Evolutionary conservation across 2,329 filamentous ascomycete species (phyloP), one percentile per base, ranked within the genome.

Genomic region (Tricladium varicosporioides): DNA sequence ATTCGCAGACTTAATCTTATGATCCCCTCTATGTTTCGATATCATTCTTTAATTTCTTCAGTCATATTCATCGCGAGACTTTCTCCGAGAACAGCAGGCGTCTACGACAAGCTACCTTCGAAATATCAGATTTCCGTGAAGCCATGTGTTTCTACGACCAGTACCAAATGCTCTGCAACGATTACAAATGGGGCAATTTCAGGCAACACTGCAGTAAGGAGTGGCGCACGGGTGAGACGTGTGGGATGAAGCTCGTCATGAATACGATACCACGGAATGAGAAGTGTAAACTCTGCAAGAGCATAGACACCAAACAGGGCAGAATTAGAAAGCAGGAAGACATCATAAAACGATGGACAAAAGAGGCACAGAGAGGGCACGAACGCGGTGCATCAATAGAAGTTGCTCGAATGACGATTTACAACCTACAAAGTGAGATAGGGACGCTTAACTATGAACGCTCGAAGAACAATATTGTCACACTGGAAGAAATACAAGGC

Each of bases 61-160:
- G 22, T 7, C n/a, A n/a, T n/a, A n/a, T n/a, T n/a, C n/a, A n/a
- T n/a, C n/a, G n/a, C n/a, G n/a, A n/a, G n/a, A n/a, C n/a, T n/a
- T n/a, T n/a, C n/a, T n/a, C n/a, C n/a, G n/a, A n/a, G n/a, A n/a
- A n/a, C n/a, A n/a, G n/a, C n/a, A n/a, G 7, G 22, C 22, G 7
- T 27, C 22, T 27, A 27, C 7, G 69, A 66, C 76, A 80, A 3
- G 22, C 22, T 7, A 27, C 7, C 7, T 27, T 27, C 22, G 22
- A 27, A 27, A n/a, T n/a, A n/a, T n/a, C n/a, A n/a, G n/a, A n/a
- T n/a, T n/a, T n/a, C n/a, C n/a, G n/a, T n/a, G n/a, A n/a, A n/a
- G n/a, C 71, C 66, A 96, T 97, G 93, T 97, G 93, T 79, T 97
- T 94, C 80, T 97, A 92, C 80, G 92, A 97, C 70, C 89, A 93